phyloP scores from a whole-genome alignment of 176 grass and related monocot species.

The Triticum turgidum region DNA sequence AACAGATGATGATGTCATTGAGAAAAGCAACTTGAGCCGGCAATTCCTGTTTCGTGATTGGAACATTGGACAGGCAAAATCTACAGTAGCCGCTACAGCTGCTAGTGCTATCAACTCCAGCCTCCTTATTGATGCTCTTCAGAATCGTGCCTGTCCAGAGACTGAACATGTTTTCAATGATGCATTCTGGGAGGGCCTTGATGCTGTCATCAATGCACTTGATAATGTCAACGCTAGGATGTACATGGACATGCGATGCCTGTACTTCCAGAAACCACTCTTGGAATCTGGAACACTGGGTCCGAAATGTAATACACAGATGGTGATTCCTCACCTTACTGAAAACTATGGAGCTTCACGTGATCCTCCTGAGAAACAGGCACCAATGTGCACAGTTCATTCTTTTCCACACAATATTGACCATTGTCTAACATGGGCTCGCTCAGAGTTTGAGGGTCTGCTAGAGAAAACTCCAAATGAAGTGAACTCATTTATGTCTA shows the following conservation, averaged over 20 bases:
- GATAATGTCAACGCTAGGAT: constrained; percentile 78
- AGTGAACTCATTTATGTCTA: constrained; percentile 72
- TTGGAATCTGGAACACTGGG: constrained; percentile 78
- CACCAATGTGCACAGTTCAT: constrained; percentile 73
- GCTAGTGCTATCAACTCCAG: constrained; percentile 58
- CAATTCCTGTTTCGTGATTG: constrained; percentile 78
- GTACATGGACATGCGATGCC: constrained; percentile 76
- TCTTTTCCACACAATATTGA: constrained; percentile 83
- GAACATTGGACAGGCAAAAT: constrained; percentile 73
- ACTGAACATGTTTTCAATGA: constrained; percentile 83
- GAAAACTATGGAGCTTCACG: constrained; percentile 81
- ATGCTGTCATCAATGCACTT: constrained; percentile 72
- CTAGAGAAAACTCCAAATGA: constrained; percentile 75
- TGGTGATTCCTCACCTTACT: constrained; percentile 80
- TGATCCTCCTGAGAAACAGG: constrained; percentile 79
- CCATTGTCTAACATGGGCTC: constrained; percentile 79
- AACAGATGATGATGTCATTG: constrained; percentile 85
- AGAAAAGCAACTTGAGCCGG: constrained; percentile 76
- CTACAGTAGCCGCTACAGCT: constrained; percentile 57
- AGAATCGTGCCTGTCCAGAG: constrained; percentile 68
- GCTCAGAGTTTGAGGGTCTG: constrained; percentile 76
- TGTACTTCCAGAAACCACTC: constrained; percentile 87
- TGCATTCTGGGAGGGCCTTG: constrained; percentile 65
- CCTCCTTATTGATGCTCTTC: constrained; percentile 61
- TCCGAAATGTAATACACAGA: constrained; percentile 71